phyloP scores from a whole-genome alignment of 2,329 filamentous ascomycete species.

The Penicillium sp. region DNA sequence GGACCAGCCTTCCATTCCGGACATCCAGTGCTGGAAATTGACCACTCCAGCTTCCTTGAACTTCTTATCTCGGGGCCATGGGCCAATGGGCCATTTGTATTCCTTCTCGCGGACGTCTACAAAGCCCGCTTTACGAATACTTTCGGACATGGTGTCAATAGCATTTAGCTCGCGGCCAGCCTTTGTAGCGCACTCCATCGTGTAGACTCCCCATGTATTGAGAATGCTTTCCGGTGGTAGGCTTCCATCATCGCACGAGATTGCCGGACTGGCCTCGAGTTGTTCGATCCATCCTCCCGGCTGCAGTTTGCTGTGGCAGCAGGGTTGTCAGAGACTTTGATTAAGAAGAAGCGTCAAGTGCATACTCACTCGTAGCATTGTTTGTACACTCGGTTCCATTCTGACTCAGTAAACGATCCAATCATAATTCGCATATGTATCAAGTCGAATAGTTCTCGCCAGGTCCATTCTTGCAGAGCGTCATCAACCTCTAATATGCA shows the following conservation, averaged over 20 bases:
- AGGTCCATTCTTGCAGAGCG: slow-evolving; percentile 9
- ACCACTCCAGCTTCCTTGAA: slow-evolving; percentile 7
- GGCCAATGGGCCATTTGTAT: slow-evolving; percentile 8
- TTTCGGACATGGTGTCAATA: slow-evolving; percentile 5
- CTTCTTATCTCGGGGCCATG: slow-evolving; percentile 4
- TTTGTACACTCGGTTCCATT: background rate
- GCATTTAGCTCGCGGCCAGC: slow-evolving; percentile 3
- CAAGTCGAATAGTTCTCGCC: slow-evolving; percentile 8
- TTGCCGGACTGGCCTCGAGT: background rate
- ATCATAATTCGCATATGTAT: slow-evolving; percentile 11
- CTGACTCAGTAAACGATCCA: background rate
- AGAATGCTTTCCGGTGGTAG: background rate
- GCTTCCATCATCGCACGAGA: slow-evolving; percentile 5
- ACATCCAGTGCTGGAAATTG: slow-evolving; percentile 7
- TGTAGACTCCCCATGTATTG: background rate
- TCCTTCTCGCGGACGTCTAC: slow-evolving; percentile 4
- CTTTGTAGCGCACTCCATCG: slow-evolving; percentile 1
- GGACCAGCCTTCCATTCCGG: slow-evolving; percentile 7
- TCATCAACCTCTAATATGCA: slow-evolving; percentile 13
- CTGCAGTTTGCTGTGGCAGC: background rate
- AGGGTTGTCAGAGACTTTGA: background rate
- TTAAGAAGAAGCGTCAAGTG: no score
- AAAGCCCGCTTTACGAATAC: slow-evolving; percentile 6
- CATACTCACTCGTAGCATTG: slow-evolving; percentile 1
- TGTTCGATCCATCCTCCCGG: slow-evolving; percentile 12